phyloP scores from a whole-genome alignment of 495 filamentous ascomycete genomes.

The Mytilinidion resinicola region DNA sequence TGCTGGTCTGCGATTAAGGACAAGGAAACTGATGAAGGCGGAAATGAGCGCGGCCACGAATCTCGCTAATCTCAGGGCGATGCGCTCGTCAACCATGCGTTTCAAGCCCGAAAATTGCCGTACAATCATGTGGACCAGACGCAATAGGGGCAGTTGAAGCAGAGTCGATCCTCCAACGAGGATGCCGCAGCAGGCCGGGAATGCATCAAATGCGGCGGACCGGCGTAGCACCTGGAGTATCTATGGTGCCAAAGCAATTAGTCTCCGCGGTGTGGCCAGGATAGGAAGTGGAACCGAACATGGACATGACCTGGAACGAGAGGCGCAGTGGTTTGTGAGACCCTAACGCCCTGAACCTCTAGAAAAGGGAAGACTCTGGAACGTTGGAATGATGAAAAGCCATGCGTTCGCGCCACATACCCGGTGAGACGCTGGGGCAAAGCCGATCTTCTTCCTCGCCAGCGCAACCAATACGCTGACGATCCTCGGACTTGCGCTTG shows the following conservation, averaged over 20 bases:
- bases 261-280: too few species aligned
- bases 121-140: constrained; percentile 10
- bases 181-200: constrained; percentile 75
- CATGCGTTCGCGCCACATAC: constrained; percentile 37
- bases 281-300: too few species aligned
- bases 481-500: constrained; percentile 60
- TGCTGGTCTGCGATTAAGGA: constrained; percentile 21
- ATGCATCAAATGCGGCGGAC: constrained; percentile 46
- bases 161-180: constrained; percentile 72
- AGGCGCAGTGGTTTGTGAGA: too few species aligned
- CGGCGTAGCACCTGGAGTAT: constrained; percentile 23
- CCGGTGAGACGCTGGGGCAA: constrained; percentile 37
- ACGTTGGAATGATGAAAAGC: constrained; percentile 36
- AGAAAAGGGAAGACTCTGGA: too few species aligned
- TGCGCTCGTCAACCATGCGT: not conserved
- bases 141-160: constrained; percentile 46
- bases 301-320: too few species aligned
- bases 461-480: constrained; percentile 46
- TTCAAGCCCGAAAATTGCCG: not conserved
- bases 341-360: too few species aligned
- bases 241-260: constrained; percentile 1
- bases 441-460: constrained; percentile 43
- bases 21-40: constrained; percentile 23
- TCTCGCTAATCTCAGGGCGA: constrained; percentile 1
- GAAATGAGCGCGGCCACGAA: constrained; percentile 29